Base-by-base conservation (phyloP, 1,284 basidiomycete species). In the Meripilus lineatus region DNA sequence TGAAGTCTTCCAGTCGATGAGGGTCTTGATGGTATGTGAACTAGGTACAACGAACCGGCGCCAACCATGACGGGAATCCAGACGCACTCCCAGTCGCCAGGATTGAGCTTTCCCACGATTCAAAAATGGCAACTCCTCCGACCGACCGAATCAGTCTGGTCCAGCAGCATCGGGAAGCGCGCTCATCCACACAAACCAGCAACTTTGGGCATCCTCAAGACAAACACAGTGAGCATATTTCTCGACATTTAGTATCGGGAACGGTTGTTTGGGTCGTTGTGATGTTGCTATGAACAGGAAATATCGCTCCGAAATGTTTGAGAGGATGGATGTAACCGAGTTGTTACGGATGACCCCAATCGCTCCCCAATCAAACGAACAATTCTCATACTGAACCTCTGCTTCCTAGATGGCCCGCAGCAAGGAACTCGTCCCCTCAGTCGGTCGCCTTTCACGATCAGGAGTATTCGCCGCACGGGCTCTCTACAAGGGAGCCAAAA, bases 391-490 rank as follows among this genome's bases (percentile, higher is more conserved):
- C 47, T 49, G 39, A 50, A 58, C 55, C 43, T 40, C 49, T 41
- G 42, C 53, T 38, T 57, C 44, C 49, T 62, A 88, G 84, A 95
- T 96, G 93, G 91, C 91, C 71, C 89, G 93, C 76, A 90, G 81
- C 71, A 86, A 87, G 74, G 81, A 87, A 74, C 72, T 93, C 70
- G 83, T 81, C 65, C 81, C 87, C 58, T 77, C 87, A 69, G 74
- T 95, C 68, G 88, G 90, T 57, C 88, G 90, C 63, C 74, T 87
- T 65, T 90, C 88, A 52, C 81, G 84, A 62, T 89, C 89, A 46
- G 80, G 84, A 67, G 81, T 90, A 56, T 82, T 75, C 70, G 78
- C 84, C 58, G 84, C 84, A 67, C 90, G 93, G 66, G 82, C 84
- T 52, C 76, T 85, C 55, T 81, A 67, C 70, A 86, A 86, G 74